phyloP scores from a whole-genome alignment of 2,329 filamentous ascomycete species.

The Ceratocystis huliohia region DNA sequence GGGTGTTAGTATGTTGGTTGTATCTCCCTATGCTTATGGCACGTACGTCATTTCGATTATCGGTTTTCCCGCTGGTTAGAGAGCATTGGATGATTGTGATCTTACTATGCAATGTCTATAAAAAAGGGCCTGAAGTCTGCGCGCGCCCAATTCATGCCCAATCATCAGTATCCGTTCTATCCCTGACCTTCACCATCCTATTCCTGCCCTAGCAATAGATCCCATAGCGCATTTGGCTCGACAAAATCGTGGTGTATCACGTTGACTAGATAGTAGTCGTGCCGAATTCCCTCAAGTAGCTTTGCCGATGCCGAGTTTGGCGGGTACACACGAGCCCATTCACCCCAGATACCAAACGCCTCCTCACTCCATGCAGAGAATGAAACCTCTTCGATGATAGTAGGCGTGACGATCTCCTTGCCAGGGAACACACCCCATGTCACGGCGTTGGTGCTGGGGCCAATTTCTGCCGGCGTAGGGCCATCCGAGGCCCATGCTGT shows the following conservation, averaged over 20 bases:
- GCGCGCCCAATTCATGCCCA: too few species aligned
- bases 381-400: constrained; percentile 90
- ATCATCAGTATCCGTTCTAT: not conserved
- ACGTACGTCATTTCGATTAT: not conserved
- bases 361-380: constrained; percentile 93
- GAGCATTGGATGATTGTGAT: constrained; percentile 1
- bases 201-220: constrained; percentile 38
- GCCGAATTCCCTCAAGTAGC: constrained; percentile 53
- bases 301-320: constrained; percentile 56
- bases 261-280: constrained; percentile 80
- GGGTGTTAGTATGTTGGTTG: not conserved
- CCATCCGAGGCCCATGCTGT: not conserved
- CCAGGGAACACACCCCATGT: constrained; percentile 94
- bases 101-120: constrained; percentile 1
- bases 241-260: constrained; percentile 72
- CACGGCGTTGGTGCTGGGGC: constrained; percentile 67
- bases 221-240: constrained; percentile 59
- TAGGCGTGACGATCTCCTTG: constrained; percentile 92
- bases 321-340: constrained; percentile 87
- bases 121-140: not conserved
- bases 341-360: constrained; percentile 86
- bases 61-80: not conserved
- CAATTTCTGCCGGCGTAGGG: constrained; percentile 24
- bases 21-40: not conserved
- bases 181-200: constrained; percentile 22